These are phyloP conservation scores for Pulveroboletus frians DNA, from an alignment of 768 basidiomycete genomes.

Conservation along the genomic window DNA sequence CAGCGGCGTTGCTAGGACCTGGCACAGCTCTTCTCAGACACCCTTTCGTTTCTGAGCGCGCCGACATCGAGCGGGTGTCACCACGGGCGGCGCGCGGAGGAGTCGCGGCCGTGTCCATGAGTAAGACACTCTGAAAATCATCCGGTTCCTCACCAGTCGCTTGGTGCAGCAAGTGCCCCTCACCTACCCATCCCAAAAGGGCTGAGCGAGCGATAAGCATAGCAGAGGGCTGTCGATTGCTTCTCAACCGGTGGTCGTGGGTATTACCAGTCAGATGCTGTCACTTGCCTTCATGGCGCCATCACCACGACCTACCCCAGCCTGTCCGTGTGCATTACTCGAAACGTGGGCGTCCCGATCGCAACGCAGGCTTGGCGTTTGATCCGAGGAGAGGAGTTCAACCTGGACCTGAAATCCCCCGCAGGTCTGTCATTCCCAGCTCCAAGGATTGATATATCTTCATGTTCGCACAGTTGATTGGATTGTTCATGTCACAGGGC, in stretches of 20 bases:
- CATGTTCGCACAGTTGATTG: background rate
- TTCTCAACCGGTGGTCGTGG: background rate
- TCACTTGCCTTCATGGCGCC: background rate
- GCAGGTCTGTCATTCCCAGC: background rate
- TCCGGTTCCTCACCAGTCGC: background rate
- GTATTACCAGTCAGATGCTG: background rate
- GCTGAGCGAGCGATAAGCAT: background rate
- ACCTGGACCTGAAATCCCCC: background rate
- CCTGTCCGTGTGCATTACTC: background rate
- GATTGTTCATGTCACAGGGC: background rate
- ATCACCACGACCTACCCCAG: no score
- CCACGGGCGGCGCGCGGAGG: conserved; percentile 20
- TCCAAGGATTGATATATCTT: background rate
- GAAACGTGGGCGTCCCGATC: background rate
- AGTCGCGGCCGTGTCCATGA: conserved; percentile 15
- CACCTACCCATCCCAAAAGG: no score
- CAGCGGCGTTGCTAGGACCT: conserved; percentile 29
- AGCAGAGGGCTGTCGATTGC: background rate
- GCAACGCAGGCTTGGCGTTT: background rate
- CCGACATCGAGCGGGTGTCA: conserved; percentile 8
- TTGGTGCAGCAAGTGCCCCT: no score
- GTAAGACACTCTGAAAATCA: background rate
- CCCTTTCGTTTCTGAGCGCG: conserved; percentile 7
- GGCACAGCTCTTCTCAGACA: conserved; percentile 14
- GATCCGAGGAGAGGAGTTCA: conserved; percentile 22